Conservation (phyloP, 768 basidiomycete species). For the Hortiboletus campestris region DNA sequence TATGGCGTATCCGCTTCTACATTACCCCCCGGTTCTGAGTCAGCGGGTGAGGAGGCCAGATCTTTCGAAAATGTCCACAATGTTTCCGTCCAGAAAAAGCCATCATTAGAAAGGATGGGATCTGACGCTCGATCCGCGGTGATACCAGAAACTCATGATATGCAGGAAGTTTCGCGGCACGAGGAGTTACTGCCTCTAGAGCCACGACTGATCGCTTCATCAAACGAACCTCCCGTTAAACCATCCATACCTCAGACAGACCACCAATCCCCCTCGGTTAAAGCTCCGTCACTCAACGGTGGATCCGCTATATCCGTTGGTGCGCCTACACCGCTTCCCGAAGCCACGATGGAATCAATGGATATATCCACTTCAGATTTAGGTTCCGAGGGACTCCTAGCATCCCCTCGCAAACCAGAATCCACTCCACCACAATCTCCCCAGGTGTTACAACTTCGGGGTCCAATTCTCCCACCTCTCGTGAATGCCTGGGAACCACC, state of each 20-base stretch:
- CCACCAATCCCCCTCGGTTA: not conserved
- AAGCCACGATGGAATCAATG: not conserved
- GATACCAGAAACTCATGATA: not conserved
- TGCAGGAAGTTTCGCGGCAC: not conserved
- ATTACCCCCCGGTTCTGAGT: not conserved
- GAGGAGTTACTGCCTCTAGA: not conserved
- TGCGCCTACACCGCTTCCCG: not conserved
- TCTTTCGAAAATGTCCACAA: not conserved
- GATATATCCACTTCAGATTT: not conserved
- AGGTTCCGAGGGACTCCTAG: not conserved
- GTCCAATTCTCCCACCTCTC: constrained; percentile 10
- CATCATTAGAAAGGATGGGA: not conserved
- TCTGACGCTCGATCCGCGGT: not conserved
- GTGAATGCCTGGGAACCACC: constrained; percentile 12
- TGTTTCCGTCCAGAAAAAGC: not conserved
- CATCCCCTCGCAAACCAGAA: not conserved
- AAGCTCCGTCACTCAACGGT: not conserved
- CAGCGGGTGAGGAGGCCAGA: not conserved
- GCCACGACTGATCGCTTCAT: not conserved
- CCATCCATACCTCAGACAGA: not conserved
- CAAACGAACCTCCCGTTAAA: not conserved
- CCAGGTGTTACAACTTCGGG: not conserved
- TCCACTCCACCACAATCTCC: constrained; percentile 1
- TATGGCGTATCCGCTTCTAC: not conserved
- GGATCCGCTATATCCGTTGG: not conserved